Base-by-base conservation (phyloP, 2,329 filamentous ascomycete genomes). In the Coniochaeta prunicola region DNA sequence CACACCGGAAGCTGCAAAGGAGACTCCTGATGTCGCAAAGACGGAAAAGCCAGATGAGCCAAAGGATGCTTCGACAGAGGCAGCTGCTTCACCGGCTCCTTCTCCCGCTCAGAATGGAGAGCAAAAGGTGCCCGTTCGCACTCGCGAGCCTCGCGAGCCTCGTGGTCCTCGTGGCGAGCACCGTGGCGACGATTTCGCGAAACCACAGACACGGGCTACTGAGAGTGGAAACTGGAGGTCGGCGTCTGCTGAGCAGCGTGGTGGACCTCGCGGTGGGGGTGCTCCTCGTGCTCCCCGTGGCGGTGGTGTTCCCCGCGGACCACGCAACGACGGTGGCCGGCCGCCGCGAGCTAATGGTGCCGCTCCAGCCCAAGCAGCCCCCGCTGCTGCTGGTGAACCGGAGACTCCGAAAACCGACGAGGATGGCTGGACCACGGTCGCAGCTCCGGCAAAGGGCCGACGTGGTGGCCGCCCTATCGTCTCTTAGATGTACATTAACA, bases 391-490 rank as follows among this genome's bases (percentile, higher is more conserved):
- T 31, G 70, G 63, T 12, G 70, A 76, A 57, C 62, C 66, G 58
- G 62, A 67, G 62, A 24, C 69, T 64, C 26, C 65, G 68, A 34
- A 71, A 74, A 36, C 73, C 75, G 56, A 71, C 75, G 83, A 84
- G 38, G 84, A 87, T 68, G 85, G 85, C 64, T 88, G 85, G 85
- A 85, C 82, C 62, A 87, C 82, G 28, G 85, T 85, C 58, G 62
- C 72, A 9, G 60, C 67, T 15, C 64, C 70, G 3, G 66, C 61
- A 59, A 78, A 77, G 66, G 69, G 69, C 54, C 66, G 81, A 69
- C 63, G 76, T 38, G 71, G 67, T 64, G 63, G 64, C 50, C 61
- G 30, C 61, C 21, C 54, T 2, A 17, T 42, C 33, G n/a, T 30
- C 33, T 56, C 53, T 26, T 56, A 56, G 30, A 56, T 38, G 54